Percentiles rank a stretch among this genome's conserved stretches.
Conservation (phyloP, 331 rosid species). For the Saraca asoca region DNA sequence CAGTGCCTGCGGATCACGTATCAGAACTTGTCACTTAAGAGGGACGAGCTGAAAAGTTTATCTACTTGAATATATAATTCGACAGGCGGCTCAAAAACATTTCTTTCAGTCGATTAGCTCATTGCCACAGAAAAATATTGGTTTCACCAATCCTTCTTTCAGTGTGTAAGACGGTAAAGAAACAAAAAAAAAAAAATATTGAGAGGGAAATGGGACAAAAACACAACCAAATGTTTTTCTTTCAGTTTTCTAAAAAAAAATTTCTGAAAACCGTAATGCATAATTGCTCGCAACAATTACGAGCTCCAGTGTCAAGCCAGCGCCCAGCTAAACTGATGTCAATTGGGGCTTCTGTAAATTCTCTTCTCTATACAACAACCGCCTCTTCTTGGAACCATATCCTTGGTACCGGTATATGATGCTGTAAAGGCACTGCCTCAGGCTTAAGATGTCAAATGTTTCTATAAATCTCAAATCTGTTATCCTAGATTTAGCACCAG, state of each 20-base stretch:
- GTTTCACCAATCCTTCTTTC: constrained; percentile 5
- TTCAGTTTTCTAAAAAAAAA: background rate
- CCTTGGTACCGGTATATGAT: constrained; percentile 91
- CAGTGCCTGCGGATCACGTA: background rate
- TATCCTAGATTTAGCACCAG: constrained; percentile 71
- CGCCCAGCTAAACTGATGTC: constrained; percentile 50
- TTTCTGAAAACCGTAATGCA: constrained; percentile 8
- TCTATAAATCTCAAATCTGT: constrained; percentile 73
- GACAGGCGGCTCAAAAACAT: constrained; percentile 18
- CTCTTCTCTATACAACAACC: constrained; percentile 74
- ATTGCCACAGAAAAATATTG: constrained; percentile 1
- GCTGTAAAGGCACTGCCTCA: constrained; percentile 93
- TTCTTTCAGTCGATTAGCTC: constrained; percentile 1
- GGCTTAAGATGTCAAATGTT: constrained; percentile 50
- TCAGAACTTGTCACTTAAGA: background rate
- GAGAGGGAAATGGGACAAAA: background rate
- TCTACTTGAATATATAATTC: constrained; percentile 9
- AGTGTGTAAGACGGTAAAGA: constrained; percentile 18
- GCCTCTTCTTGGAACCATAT: constrained; percentile 72
- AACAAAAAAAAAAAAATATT: too few species aligned
- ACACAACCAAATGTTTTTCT: constrained; percentile 1
- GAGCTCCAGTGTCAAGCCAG: constrained; percentile 15
- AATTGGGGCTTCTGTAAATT: constrained; percentile 66
- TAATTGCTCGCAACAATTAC: constrained; percentile 5
- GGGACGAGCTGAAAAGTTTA: background rate